Percentiles rank a stretch among this genome's conserved stretches.
Conservation (phyloP, 768 basidiomycete species). For the Boletus vinaceobasis region DNA sequence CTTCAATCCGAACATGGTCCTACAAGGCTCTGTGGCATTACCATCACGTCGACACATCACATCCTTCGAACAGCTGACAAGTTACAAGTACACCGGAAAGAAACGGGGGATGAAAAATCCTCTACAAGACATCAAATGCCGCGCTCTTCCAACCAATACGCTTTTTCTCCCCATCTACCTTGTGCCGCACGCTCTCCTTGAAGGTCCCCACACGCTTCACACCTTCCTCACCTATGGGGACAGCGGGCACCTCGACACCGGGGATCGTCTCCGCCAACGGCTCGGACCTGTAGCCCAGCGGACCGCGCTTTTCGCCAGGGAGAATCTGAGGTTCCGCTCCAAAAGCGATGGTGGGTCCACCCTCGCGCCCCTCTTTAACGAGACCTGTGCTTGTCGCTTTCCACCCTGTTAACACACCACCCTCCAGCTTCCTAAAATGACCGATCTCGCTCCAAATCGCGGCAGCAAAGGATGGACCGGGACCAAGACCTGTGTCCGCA, state of each 20-base stretch:
- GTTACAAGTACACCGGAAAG: not conserved
- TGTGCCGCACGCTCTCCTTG: conserved; percentile 40
- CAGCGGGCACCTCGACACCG: not conserved
- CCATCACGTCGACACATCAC: not conserved
- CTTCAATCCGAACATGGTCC: too few relatives aligned
- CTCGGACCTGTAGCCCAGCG: conserved; percentile 52
- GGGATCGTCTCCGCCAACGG: conserved; percentile 18
- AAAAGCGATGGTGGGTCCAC: conserved; percentile 49
- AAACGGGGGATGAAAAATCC: not conserved
- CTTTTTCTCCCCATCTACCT: conserved; percentile 37
- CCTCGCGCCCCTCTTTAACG: conserved; percentile 45
- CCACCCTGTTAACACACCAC: conserved; percentile 41
- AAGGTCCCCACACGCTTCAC: conserved; percentile 40
- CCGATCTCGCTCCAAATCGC: conserved; percentile 73
- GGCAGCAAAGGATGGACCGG: conserved; percentile 48
- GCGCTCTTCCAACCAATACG: conserved; percentile 46
- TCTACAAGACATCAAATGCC: conserved; percentile 40
- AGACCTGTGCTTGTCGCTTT: conserved; percentile 62
- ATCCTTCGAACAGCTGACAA: not conserved
- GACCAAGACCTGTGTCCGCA: conserved; percentile 54
- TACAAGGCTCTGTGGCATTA: too few relatives aligned
- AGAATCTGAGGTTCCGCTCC: conserved; percentile 75
- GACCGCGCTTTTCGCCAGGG: conserved; percentile 63
- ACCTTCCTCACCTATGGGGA: conserved; percentile 29
- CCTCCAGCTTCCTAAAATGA: conserved; percentile 40